Percentiles rank a stretch among this genome's conserved stretches.
Evolutionary conservation across 768 basidiomycete genomes (phyloP).

Genomic region (Hericium rajendrae): DNA sequence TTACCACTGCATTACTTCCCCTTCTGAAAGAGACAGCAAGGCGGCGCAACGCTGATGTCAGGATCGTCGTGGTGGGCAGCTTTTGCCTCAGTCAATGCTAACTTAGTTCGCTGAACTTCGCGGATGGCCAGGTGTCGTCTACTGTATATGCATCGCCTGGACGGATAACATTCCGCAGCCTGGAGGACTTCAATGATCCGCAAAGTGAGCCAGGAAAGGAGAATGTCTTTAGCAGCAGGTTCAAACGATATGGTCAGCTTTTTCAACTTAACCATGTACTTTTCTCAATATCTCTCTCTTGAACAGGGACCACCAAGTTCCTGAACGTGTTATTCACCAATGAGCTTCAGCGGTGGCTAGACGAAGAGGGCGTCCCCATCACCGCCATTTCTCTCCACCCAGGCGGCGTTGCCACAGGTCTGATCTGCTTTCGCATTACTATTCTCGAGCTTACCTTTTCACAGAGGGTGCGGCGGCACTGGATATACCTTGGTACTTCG

Average conservation of each 20-base stretch:
- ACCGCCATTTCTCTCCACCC: not conserved
- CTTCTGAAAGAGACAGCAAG: conserved; percentile 20
- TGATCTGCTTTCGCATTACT: not conserved
- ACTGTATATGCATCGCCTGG: not conserved
- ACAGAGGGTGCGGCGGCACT: not conserved
- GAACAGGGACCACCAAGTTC: not conserved
- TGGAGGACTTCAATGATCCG: not conserved
- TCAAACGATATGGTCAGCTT: not conserved
- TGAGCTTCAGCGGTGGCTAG: not conserved
- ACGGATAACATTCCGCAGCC: not conserved
- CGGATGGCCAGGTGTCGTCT: not conserved
- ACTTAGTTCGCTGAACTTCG: not conserved
- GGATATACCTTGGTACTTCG: not conserved
- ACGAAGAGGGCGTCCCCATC: not conserved
- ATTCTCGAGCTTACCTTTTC: not conserved
- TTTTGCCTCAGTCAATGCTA: no score
- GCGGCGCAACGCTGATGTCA: conserved; percentile 21
- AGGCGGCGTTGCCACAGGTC: not conserved
- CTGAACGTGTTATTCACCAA: not conserved
- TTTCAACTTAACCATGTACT: not conserved
- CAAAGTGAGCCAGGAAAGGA: not conserved
- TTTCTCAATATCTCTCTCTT: not conserved
- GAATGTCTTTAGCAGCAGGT: not conserved
- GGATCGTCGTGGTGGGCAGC: conserved; percentile 21
- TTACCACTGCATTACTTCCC: conserved; percentile 23